Conservation (phyloP, 495 filamentous ascomycete species). For the Penicillium lividum region DNA sequence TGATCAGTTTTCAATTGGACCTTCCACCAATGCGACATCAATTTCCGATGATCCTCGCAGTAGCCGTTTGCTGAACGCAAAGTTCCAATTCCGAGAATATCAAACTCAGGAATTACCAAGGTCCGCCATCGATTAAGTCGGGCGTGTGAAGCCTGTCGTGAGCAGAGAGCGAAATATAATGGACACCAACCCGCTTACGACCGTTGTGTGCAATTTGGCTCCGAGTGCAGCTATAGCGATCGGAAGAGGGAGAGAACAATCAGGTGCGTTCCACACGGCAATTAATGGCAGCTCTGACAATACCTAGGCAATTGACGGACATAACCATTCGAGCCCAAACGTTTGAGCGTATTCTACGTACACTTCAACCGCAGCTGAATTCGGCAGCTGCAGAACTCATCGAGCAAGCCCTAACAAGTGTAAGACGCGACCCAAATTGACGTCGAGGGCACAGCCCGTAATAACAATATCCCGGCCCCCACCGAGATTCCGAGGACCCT, state of each 20-base stretch:
- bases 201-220: slow-evolving; percentile 54
- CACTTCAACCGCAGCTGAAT: slow-evolving; percentile 37
- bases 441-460: not conserved
- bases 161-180: slow-evolving; percentile 66
- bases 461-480: no score
- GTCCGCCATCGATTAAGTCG: slow-evolving; percentile 42
- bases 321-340: slow-evolving; percentile 36
- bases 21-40: not conserved
- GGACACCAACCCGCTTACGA: slow-evolving; percentile 58
- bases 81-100: not conserved
- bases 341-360: slow-evolving; percentile 37
- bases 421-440: not conserved
- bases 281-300: not conserved
- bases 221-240: slow-evolving; percentile 55
- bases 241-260: slow-evolving; percentile 59
- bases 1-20: not conserved
- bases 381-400: slow-evolving; percentile 13
- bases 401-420: not conserved
- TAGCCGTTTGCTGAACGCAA: not conserved
- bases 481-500: not conserved
- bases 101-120: not conserved
- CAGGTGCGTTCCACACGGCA: slow-evolving; percentile 43
- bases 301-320: slow-evolving; percentile 41
- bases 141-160: slow-evolving; percentile 73
- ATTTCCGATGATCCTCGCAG: not conserved